These are phyloP conservation scores for Plasmodiophora brassicae DNA, from an alignment of 208 protist species.

Conservation along the genomic window DNA sequence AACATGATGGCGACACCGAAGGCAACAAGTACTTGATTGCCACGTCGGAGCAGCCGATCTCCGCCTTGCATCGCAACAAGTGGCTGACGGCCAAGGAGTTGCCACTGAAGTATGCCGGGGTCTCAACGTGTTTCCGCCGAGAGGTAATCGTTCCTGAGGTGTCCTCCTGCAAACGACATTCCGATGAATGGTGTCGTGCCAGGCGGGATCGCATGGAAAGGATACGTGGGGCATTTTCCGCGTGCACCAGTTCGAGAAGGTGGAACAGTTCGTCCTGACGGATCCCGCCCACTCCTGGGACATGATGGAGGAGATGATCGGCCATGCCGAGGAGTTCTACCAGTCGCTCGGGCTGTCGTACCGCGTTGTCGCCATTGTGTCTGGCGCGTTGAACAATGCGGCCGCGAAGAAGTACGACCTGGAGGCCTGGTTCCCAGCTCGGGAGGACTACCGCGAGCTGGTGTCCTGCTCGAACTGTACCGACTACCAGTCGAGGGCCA, in stretches of 20 bases:
- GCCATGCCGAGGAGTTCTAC: slow-evolving; percentile 73
- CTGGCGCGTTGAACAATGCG: slow-evolving; percentile 93
- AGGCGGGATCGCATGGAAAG: slow-evolving; percentile 62
- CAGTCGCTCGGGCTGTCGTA: slow-evolving; percentile 73
- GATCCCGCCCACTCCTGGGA: slow-evolving; percentile 72
- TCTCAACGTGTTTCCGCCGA: slow-evolving; percentile 98
- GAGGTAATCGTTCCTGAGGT: slow-evolving; percentile 72
- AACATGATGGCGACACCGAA: slow-evolving; percentile 73
- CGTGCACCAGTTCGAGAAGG: slow-evolving; percentile 82
- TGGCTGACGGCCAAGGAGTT: slow-evolving; percentile 76
- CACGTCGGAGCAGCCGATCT: slow-evolving; percentile 98
- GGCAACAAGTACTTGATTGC: slow-evolving; percentile 99
- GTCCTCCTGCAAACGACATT: not conserved
- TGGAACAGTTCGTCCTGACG: slow-evolving; percentile 77
- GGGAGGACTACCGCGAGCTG: slow-evolving; percentile 85
- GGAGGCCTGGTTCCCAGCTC: slow-evolving; percentile 98
- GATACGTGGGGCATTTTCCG: slow-evolving; percentile 83
- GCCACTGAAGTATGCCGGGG: slow-evolving; percentile 81
- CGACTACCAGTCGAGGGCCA: slow-evolving; percentile 82
- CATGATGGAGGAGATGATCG: slow-evolving; percentile 76
- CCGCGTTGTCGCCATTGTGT: slow-evolving; percentile 79
- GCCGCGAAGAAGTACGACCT: slow-evolving; percentile 99
- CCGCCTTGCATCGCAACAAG: slow-evolving; percentile 86
- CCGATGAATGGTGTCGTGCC: not conserved
- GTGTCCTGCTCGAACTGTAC: slow-evolving; percentile 99